Evolutionary conservation across 768 basidiomycete genomes (phyloP).

Genomic region (Cubamyces sp.): DNA sequence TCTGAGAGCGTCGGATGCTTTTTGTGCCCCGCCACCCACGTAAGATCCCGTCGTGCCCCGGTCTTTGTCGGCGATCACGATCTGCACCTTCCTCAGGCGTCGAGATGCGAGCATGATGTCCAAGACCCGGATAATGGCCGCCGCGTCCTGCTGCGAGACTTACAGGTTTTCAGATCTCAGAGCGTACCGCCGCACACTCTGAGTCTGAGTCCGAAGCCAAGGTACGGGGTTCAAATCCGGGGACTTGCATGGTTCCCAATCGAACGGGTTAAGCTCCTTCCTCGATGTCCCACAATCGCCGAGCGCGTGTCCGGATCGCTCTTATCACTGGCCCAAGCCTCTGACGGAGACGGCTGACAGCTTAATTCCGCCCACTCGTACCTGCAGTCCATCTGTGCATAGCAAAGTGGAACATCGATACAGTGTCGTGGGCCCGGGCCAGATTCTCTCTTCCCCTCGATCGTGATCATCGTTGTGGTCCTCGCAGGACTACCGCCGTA

Average conservation of each 20-base stretch:
- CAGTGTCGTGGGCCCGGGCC: no score
- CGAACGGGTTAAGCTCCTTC: background rate
- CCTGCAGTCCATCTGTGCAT: background rate
- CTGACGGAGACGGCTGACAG: background rate
- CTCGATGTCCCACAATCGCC: background rate
- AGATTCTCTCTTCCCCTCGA: no score
- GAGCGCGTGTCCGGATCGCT: background rate
- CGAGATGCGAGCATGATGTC: no score
- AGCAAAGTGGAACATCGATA: no score
- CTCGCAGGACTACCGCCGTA: background rate
- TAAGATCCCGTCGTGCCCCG: background rate
- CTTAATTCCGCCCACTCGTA: background rate
- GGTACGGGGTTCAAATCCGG: background rate
- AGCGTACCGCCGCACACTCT: background rate
- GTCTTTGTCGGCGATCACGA: background rate
- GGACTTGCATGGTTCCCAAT: constrained; percentile 15
- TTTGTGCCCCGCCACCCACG: constrained; percentile 1
- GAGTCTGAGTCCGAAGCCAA: background rate
- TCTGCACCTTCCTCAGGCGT: background rate
- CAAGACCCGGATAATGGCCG: no score
- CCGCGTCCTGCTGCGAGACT: background rate
- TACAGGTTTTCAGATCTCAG: background rate
- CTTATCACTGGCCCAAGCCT: no score
- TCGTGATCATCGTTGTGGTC: background rate
- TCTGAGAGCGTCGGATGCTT: constrained; percentile 10